Evolutionary conservation across 2,329 filamentous ascomycete species (phyloP), one percentile per base, ranked within the genome.

Genomic region (Fusarium sambucinum): DNA sequence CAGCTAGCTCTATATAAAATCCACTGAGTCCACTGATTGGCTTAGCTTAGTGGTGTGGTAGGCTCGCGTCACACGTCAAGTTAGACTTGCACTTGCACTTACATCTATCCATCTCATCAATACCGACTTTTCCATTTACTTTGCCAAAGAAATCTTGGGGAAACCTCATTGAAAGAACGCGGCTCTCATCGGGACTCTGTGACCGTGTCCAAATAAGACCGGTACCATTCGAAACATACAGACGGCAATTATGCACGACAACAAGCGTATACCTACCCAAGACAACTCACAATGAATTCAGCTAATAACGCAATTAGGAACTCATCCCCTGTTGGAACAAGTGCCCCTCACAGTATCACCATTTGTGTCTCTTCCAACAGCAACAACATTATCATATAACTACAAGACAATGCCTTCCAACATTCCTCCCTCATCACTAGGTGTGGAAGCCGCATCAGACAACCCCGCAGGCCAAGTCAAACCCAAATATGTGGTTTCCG

Each of bases 261-360:
- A 78, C 59, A 77, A 78, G 58, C 78, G 80, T 81, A 72, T 64
- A 78, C 38, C 29, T 54, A 45, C 32, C 21, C 32, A 30, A 48
- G 21, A 12, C 14, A 17, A 27, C 45, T 42, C 25, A 50, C 55
- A 30, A 21, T 51, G 33, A 17, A 32, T 30, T n/a, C 29, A 13
- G 47, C 60, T 74, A 59, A 75, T 68, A 47, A 41, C 29, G 38
- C 54, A 11, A 37, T n/a, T 10, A 93, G 91, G 87, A 70, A 89
- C 93, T 17, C 94, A 97, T 81, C 92, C 91, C 17, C 88, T 97
- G 69, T 89, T 99, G 46, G 92, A 94, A 70, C 96, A 99, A 81
- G 89, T 98, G 40, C 94, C 96, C 30, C 84, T 99, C 56, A 96
- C 94, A 50, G 94, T 98, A 44, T 97, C 95, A 5, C 96, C 96